These are phyloP conservation scores for Rhododendron molle DNA, from an alignment of 148 eudicot genomes.

Conservation along the genomic window DNA sequence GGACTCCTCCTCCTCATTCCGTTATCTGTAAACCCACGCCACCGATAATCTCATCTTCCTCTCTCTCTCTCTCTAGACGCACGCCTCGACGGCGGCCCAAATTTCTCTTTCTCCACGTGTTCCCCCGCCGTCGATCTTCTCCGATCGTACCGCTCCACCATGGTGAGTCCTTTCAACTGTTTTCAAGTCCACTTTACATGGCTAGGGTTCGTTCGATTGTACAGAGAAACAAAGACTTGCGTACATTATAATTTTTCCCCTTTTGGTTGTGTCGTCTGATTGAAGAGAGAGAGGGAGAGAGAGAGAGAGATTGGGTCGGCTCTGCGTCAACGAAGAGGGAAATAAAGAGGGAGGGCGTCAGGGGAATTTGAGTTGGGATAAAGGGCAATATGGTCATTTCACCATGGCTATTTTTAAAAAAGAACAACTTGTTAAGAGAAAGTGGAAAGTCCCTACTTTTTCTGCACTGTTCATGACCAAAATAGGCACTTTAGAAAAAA, in stretches of 20 bases:
- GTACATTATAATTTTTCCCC: background rate
- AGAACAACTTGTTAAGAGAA: no score
- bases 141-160: conserved; percentile 3
- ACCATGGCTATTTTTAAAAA: no score
- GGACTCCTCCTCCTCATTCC: background rate
- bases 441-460: no score
- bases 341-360: no score
- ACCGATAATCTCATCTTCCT: background rate
- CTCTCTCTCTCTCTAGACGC: background rate
- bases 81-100: background rate
- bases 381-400: no score
- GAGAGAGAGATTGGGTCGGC: no score
- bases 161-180: conserved; percentile 7
- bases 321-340: no score
- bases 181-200: background rate
- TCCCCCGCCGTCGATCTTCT: background rate
- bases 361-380: no score
- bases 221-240: background rate
- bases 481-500: no score
- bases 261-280: background rate
- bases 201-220: background rate
- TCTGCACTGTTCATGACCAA: no score
- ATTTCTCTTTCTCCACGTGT: background rate
- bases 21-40: background rate
- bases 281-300: no score